Conservation (phyloP, 1,284 basidiomycete species). For the Boletellus sp. region DNA sequence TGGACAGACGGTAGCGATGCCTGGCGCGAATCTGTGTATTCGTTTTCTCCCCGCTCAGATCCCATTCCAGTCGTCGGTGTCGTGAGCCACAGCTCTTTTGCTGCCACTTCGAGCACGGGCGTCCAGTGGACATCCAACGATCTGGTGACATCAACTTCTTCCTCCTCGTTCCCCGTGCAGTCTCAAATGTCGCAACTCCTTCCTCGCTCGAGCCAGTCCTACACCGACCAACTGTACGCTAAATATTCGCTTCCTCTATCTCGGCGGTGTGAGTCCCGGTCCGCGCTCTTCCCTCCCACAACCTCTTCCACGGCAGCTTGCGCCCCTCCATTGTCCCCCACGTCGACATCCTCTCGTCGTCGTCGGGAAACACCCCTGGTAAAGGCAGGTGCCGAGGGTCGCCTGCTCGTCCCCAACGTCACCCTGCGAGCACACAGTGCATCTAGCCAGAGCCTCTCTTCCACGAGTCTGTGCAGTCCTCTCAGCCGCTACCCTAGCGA, state of each 20-base stretch:
- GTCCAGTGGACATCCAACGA: constrained; percentile 47
- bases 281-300: constrained; percentile 38
- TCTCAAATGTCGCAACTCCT: constrained; percentile 13
- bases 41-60: constrained; percentile 35
- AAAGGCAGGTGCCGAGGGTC: constrained; percentile 56
- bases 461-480: constrained; percentile 33
- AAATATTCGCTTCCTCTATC: constrained; percentile 53
- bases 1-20: constrained; percentile 67
- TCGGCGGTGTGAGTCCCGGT: constrained; percentile 49
- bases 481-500: constrained; percentile 31
- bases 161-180: constrained; percentile 20
- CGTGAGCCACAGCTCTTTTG: constrained; percentile 38
- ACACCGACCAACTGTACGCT: constrained; percentile 47
- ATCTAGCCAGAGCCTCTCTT: constrained; percentile 39
- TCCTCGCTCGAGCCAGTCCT: constrained; percentile 30
- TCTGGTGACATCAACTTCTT: constrained; percentile 26
- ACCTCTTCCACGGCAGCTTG: constrained; percentile 32
- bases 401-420: constrained; percentile 63
- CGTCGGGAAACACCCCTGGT: constrained; percentile 52
- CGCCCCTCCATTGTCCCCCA: constrained; percentile 27
- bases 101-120: constrained; percentile 48
- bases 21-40: constrained; percentile 62
- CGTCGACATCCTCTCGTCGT: constrained; percentile 33
- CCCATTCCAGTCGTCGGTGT: constrained; percentile 21
- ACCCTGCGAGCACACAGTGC: constrained; percentile 47